Evolutionary conservation across 2,329 filamentous ascomycete genomes (phyloP), one percentile per base, ranked within the genome.

Genomic region (Colletotrichum trifolii): DNA sequence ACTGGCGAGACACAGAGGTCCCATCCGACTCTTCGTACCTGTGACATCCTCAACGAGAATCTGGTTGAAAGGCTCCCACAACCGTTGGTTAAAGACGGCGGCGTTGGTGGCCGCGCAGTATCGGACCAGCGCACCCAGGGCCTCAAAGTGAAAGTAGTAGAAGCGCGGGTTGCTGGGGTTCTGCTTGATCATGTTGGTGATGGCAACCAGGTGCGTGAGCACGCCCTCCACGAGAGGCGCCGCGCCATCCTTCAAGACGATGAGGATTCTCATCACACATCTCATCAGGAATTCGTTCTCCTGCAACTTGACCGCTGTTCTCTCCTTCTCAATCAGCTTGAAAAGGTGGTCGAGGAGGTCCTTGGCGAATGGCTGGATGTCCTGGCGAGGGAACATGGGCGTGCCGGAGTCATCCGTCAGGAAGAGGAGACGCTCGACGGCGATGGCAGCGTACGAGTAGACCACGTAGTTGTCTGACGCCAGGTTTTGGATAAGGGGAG

Each of bases 231-330:
- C 84, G 53, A 96, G 89, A 1, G 89, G 85, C 2, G 89, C 79
- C 12, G 95, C 88, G 35, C 89, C 91, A 52, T 97, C 94, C 75
- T 91, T 92, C 77, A 98, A 91, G 68, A 98, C 94, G 69, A 99
- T 94, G 66, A 99, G 83, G 11, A 99, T 95, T 71, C 96, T 89
- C 96, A 99, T 99, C 61, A 97, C 93, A 73, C 96, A 99, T 72
- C 94, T 92, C 94, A 99, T 98, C 73, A 99, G 78, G 77, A 98
- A 99, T 75, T 99, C 96, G 74, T 99, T 99, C 79, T 99, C 96
- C 75, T 99, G 96, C 67, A 99, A 89, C 83, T 98, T 99, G 69
- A 95, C 89, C 1, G 96, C 91, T 10, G 91, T 90, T 4, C 85
- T 84, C 71, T 97, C 91, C 74, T 91, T 93, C 74, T 96, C 92